These are phyloP conservation scores for Tilletia setariae DNA, from an alignment of 1,284 basidiomycete species.

Conservation along the genomic window DNA sequence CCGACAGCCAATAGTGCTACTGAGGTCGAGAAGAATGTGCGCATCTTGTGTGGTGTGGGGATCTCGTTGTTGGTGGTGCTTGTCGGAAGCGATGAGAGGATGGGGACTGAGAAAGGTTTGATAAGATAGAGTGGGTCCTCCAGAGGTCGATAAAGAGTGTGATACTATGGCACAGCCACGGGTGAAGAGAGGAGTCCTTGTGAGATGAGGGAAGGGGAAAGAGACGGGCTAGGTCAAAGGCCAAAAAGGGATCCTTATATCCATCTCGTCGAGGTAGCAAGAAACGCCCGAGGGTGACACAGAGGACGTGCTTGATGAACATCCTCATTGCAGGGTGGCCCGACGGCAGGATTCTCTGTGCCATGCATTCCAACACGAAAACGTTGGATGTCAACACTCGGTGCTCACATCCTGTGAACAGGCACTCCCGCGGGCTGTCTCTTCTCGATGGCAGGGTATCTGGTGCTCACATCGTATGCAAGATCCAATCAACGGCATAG, in stretches of 20 bases:
- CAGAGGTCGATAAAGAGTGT: slow-evolving; percentile 6
- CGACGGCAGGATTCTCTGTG: too few species aligned
- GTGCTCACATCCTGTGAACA: too few species aligned
- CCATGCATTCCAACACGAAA: too few species aligned
- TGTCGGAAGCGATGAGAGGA: neutral
- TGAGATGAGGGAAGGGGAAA: neutral
- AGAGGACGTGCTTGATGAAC: too few species aligned
- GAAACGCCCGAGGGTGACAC: too few species aligned
- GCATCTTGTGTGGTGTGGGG: neutral
- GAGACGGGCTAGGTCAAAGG: neutral
- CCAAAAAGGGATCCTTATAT: neutral
- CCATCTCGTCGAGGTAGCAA: too few species aligned
- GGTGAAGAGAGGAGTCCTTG: neutral
- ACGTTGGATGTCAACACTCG: too few species aligned
- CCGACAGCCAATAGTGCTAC: slow-evolving; percentile 6
- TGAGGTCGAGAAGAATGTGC: neutral
- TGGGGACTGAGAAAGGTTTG: neutral
- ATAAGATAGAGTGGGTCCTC: neutral
- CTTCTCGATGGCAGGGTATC: too few species aligned
- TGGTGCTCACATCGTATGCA: too few species aligned
- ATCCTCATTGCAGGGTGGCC: too few species aligned
- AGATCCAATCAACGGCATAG: too few species aligned
- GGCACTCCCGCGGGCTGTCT: too few species aligned
- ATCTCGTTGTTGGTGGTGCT: neutral
- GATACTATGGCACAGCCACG: slow-evolving; percentile 10